Percentiles rank a stretch among this genome's conserved stretches.
Evolutionary conservation across 1,139 yeast species (phyloP).

Genomic region (Scheffersomyces insectosa): DNA sequence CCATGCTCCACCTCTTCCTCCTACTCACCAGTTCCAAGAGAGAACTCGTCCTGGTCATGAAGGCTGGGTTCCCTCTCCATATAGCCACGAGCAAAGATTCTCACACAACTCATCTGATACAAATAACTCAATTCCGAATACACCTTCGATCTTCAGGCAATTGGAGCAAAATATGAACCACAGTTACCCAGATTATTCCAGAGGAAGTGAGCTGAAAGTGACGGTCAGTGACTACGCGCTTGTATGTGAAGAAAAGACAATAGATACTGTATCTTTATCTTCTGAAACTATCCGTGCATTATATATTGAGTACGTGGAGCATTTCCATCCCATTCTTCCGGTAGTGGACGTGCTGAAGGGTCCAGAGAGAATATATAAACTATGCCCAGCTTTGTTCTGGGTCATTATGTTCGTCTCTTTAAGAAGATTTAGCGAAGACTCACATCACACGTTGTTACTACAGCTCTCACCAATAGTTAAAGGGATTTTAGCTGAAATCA

Average conservation of each 20-base stretch:
- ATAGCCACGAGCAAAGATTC: conserved; percentile 3
- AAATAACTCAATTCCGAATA: conserved; percentile 30
- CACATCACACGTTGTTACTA: conserved; percentile 42
- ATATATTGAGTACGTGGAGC: conserved; percentile 66
- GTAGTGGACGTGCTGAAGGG: conserved; percentile 81
- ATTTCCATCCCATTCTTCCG: conserved; percentile 84
- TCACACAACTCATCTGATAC: conserved; percentile 21
- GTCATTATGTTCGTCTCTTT: conserved; percentile 84
- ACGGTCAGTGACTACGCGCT: conserved; percentile 41
- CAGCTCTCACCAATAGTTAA: conserved; percentile 70
- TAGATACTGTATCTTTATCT: conserved; percentile 64
- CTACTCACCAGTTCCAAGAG: background rate
- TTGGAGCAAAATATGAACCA: conserved; percentile 5
- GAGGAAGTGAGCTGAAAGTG: conserved; percentile 3
- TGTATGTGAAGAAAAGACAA: conserved; percentile 61
- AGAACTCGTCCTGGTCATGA: background rate
- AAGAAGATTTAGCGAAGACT: conserved; percentile 52
- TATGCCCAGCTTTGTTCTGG: conserved; percentile 93
- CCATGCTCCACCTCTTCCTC: background rate
- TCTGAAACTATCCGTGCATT: conserved; percentile 64
- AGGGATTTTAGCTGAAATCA: conserved; percentile 78
- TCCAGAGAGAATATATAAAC: conserved; percentile 72
- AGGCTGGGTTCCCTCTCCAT: conserved; percentile 1
- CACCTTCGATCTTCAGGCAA: conserved; percentile 29
- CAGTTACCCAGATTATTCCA: background rate